phyloP scores from a whole-genome alignment of 768 basidiomycete species.

The Rhodosporidiobolus sp. region DNA sequence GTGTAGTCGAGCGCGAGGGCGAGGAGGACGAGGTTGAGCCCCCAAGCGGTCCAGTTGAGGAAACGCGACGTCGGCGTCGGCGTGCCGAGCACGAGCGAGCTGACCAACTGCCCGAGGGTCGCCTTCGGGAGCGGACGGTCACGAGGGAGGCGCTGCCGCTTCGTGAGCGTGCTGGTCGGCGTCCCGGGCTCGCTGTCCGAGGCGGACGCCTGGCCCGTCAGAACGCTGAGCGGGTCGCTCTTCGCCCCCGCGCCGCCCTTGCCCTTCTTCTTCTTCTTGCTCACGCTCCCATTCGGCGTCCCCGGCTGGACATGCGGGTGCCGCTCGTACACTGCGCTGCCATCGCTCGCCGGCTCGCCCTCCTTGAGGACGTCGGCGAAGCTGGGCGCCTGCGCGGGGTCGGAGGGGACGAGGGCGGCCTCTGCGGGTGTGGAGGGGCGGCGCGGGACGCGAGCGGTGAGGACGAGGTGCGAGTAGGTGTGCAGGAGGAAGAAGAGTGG shows the following conservation, averaged over 20 bases:
- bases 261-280: constrained; percentile 27
- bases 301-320: constrained; percentile 30
- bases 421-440: constrained; percentile 20
- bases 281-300: background rate
- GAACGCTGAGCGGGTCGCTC: constrained; percentile 11
- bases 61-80: constrained; percentile 18
- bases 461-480: constrained; percentile 1
- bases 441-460: constrained; percentile 8
- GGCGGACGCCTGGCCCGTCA: background rate
- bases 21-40: constrained; percentile 53
- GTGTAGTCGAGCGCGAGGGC: constrained; percentile 56
- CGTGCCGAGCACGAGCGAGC: constrained; percentile 17
- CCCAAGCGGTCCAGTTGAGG: constrained; percentile 42
- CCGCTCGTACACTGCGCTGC: constrained; percentile 10
- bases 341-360: background rate
- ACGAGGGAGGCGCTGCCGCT: constrained; percentile 19
- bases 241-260: constrained; percentile 4
- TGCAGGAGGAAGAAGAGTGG: constrained; percentile 24
- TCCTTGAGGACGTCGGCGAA: constrained; percentile 27
- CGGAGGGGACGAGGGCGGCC: constrained; percentile 26
- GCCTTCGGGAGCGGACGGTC: constrained; percentile 26
- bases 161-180: background rate
- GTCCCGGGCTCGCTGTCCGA: constrained; percentile 12
- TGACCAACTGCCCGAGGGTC: constrained; percentile 6
- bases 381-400: constrained; percentile 16